Percentiles rank a stretch among this genome's conserved stretches.
These are phyloP conservation scores for Candida sanyaensis DNA, from an alignment of 1,139 yeast genomes.

Conservation along the genomic window DNA sequence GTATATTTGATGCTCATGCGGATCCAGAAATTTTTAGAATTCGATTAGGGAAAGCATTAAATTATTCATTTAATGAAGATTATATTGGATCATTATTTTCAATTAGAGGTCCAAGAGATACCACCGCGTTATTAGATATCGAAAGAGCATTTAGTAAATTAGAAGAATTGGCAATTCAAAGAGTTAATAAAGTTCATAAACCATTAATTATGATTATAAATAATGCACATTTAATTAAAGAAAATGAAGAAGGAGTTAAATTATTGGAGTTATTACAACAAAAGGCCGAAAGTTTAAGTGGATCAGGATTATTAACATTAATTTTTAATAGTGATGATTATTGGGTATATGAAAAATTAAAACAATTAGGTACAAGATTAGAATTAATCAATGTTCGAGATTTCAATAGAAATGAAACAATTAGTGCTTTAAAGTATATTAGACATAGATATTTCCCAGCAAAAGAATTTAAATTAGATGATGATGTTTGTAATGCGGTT, in stretches of 20 bases:
- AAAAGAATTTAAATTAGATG: constrained; percentile 25
- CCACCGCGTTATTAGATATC: constrained; percentile 78
- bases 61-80: constrained; percentile 76
- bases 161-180: constrained; percentile 67
- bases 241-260: constrained; percentile 69
- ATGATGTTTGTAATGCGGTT: constrained; percentile 50
- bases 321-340: constrained; percentile 83
- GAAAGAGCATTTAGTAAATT: constrained; percentile 79
- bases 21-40: constrained; percentile 84
- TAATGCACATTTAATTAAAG: constrained; percentile 72
- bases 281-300: constrained; percentile 77
- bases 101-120: constrained; percentile 84
- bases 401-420: constrained; percentile 56
- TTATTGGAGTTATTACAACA: constrained; percentile 79
- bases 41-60: constrained; percentile 72
- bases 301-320: constrained; percentile 74
- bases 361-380: constrained; percentile 69
- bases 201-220: constrained; percentile 75
- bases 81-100: constrained; percentile 81
- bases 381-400: constrained; percentile 76
- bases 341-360: constrained; percentile 82
- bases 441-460: constrained; percentile 47
- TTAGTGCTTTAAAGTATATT: constrained; percentile 56
- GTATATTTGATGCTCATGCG: constrained; percentile 80
- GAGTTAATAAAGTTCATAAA: constrained; percentile 37